Evolutionary conservation across 768 basidiomycete species (phyloP), one percentile per base, ranked within the genome.

Genomic region (Hygrocybe punicea): DNA sequence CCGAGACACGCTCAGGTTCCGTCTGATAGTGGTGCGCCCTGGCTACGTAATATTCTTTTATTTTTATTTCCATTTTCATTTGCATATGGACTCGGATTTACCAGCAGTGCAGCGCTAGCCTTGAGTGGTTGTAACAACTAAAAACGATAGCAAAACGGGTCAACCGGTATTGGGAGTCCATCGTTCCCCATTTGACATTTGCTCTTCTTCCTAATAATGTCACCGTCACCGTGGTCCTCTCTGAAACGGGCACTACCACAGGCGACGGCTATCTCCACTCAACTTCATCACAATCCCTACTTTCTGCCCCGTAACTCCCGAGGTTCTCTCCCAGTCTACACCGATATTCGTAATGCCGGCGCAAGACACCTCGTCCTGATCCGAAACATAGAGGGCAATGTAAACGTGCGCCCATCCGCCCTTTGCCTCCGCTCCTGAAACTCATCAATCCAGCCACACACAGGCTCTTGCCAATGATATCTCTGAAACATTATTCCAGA

Each of bases 321-420:
- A 50, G 86, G 87, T 33, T 80, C 81, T 48, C 77, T 91, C 29
- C 89, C 89, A 44, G 86, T 92, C 23, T 90, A 90, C 69, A 81
- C 86, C 25, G 86, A 91, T 67, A 67, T 88, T 45, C 83, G 86
- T 60, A 89, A 86, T 67, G 82, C 72, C 29, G 81, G 85, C 57
- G 80, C 84, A 4, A 81, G 83, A 55, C 73, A 82, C 58, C 73
- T 81, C 35, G 70, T 86, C 44, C 76, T 80, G 45, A 77, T 92
- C 56, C 81, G 84, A 52, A 87, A 90, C 69, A 75, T 92, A 8
- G 78, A 89, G 57, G 90, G 89, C 17, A 77, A 82, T 59, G 64
- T 73, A 58, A 70, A 76, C 56, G 89, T 88, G 65, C 60, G 80
- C 75, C 51, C 53, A 58, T n/a, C 56, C 53, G 24, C 50, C 25